These are phyloP conservation scores for Eucalyptus curtisii DNA, from an alignment of 345 rosid species.

Conservation along the genomic window DNA sequence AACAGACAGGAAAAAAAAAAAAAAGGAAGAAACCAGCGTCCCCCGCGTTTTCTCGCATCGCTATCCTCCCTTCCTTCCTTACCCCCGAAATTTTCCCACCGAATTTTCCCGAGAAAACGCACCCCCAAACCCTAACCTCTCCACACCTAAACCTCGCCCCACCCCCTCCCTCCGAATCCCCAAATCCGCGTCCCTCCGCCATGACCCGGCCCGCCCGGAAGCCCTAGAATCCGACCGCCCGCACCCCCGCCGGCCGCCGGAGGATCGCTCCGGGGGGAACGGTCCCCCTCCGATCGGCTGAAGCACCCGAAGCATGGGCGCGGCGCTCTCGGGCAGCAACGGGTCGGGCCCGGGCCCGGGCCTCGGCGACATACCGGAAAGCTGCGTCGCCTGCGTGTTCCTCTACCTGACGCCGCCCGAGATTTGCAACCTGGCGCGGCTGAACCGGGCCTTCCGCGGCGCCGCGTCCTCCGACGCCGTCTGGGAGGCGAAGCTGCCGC, in stretches of 20 bases:
- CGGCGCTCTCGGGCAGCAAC: constrained; percentile 60
- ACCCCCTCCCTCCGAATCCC: neutral
- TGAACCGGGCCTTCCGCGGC: constrained; percentile 71
- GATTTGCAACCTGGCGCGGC: constrained; percentile 90
- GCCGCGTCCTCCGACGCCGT: constrained; percentile 93
- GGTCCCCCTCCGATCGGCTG: neutral
- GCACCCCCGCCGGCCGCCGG: too few species aligned
- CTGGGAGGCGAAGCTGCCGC: constrained; percentile 80
- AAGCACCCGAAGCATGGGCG: constrained; percentile 37
- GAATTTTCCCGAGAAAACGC: neutral
- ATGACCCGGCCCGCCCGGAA: neutral
- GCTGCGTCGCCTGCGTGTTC: constrained; percentile 87
- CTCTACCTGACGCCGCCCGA: constrained; percentile 82
- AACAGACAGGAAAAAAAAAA: too few species aligned
- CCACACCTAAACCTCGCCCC: neutral
- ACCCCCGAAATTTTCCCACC: neutral
- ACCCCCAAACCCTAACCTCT: neutral
- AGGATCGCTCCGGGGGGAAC: neutral
- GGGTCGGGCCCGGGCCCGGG: constrained; percentile 44
- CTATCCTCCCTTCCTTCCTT: neutral
- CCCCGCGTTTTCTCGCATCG: neutral
- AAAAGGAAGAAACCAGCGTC: neutral
- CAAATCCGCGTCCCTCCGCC: neutral
- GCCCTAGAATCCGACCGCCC: neutral
- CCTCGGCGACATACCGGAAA: constrained; percentile 89